A percentile compares a stretch with the other conserved stretches of the same genome.
These are phyloP conservation scores for Arthrobotrys sinensis DNA, from an alignment of 2,329 filamentous ascomycete species.

Conservation along the genomic window DNA sequence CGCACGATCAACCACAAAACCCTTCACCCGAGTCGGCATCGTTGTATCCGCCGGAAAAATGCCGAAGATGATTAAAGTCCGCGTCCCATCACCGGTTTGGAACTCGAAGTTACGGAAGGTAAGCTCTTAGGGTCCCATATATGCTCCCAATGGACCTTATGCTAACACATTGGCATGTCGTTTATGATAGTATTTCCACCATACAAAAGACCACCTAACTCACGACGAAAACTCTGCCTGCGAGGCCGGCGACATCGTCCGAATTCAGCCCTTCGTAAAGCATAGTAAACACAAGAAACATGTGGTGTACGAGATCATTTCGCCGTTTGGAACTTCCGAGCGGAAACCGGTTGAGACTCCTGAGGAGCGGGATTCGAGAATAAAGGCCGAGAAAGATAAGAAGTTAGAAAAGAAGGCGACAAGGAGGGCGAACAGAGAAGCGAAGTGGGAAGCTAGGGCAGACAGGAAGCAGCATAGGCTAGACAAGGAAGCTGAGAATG, in stretches of 20 bases:
- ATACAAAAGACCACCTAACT: constrained; percentile 78
- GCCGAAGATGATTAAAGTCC: constrained; percentile 84
- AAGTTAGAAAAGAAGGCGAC: constrained; percentile 71
- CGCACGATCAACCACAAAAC: constrained; percentile 30
- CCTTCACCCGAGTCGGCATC: constrained; percentile 70
- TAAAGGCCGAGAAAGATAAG: constrained; percentile 70
- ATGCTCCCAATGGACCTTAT: neutral
- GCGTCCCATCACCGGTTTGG: constrained; percentile 80
- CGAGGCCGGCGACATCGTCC: constrained; percentile 81
- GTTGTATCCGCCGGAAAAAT: constrained; percentile 84
- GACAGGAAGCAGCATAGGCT: constrained; percentile 64
- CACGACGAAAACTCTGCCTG: constrained; percentile 84
- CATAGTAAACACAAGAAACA: constrained; percentile 79
- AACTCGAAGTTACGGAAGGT: constrained; percentile 81
- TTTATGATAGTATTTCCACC: constrained; percentile 74
- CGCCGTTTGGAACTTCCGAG: constrained; percentile 76
- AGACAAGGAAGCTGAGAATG: constrained; percentile 54
- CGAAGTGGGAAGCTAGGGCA: constrained; percentile 64
- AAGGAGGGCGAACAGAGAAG: constrained; percentile 59
- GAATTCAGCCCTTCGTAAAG: constrained; percentile 78
- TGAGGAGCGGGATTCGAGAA: constrained; percentile 74
- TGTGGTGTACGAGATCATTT: constrained; percentile 81
- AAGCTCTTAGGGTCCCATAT: constrained; percentile 3
- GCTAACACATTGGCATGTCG: constrained; percentile 1
- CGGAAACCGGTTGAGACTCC: constrained; percentile 77